A percentile compares a stretch with the other conserved stretches of the same genome.
Conservation (phyloP, 768 basidiomycete species). For the Paxillus ammoniavirescens region DNA sequence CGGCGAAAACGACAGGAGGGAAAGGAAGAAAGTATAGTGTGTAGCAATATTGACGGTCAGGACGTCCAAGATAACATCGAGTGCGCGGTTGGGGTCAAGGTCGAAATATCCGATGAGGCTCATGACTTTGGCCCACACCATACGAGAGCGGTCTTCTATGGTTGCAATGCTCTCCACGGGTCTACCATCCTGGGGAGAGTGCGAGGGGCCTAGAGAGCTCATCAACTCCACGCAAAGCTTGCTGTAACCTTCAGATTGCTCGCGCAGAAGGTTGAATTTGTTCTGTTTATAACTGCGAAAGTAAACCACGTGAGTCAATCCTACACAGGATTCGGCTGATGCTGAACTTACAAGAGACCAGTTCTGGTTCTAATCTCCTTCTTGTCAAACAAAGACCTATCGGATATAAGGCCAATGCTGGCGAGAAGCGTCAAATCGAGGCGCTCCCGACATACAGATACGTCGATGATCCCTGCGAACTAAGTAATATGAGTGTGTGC, state of each 20-base stretch:
- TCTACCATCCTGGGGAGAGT: constrained; percentile 63
- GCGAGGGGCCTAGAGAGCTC: constrained; percentile 71
- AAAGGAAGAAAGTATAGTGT: constrained; percentile 87
- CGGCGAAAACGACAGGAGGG: constrained; percentile 81
- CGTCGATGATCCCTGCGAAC: constrained; percentile 57
- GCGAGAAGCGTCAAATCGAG: constrained; percentile 66
- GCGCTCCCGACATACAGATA: constrained; percentile 67
- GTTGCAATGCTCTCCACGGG: constrained; percentile 57
- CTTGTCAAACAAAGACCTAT: constrained; percentile 65
- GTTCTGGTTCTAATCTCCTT: constrained; percentile 82
- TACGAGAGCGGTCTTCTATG: constrained; percentile 63
- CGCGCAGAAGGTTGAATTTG: constrained; percentile 96
- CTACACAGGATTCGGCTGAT: not conserved
- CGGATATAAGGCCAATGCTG: constrained; percentile 64
- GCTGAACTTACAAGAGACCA: constrained; percentile 66
- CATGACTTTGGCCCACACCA: constrained; percentile 81
- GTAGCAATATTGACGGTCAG: constrained; percentile 78
- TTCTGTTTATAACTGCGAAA: constrained; percentile 88
- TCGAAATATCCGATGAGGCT: constrained; percentile 95
- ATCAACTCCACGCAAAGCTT: constrained; percentile 86
- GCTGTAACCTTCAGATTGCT: constrained; percentile 97
- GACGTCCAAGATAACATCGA: constrained; percentile 92
- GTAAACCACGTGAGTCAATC: constrained; percentile 1
- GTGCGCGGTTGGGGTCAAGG: constrained; percentile 89
- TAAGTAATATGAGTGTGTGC: constrained; percentile 26